These are phyloP conservation scores for Takakia lepidozioides DNA, from an alignment of 225 moss, liverwort and hornwort species.

Conservation along the genomic window DNA sequence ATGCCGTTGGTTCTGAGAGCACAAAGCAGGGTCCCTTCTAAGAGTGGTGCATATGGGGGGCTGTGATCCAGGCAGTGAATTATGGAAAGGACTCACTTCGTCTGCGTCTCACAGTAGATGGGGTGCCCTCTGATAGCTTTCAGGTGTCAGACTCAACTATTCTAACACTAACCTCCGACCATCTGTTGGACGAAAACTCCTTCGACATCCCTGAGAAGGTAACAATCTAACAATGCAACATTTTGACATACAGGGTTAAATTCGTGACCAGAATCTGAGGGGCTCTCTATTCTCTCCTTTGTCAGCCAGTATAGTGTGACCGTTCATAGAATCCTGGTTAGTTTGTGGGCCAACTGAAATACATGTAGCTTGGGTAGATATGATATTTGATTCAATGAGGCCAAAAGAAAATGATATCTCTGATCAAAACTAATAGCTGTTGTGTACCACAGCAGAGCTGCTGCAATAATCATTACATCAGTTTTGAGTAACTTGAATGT, in stretches of 20 bases:
- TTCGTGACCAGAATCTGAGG: neutral
- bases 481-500: too few relatives aligned
- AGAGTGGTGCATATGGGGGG: neutral
- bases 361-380: too few relatives aligned
- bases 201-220: slow-evolving; percentile 68
- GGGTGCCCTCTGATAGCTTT: slow-evolving; percentile 22
- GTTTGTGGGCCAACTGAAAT: too few relatives aligned
- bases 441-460: too few relatives aligned
- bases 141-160: slow-evolving; percentile 42
- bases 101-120: slow-evolving; percentile 39
- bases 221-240: neutral
- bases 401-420: too few relatives aligned
- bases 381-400: too few relatives aligned
- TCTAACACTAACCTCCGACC: slow-evolving; percentile 41
- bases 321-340: too few relatives aligned
- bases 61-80: slow-evolving; percentile 65
- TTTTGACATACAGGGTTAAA: neutral
- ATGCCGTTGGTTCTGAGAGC: neutral
- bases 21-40: neutral
- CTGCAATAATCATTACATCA: too few relatives aligned
- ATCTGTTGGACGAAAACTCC: slow-evolving; percentile 72
- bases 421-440: too few relatives aligned
- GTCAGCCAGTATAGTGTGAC: neutral
- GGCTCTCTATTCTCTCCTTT: neutral
- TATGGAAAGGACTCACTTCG: slow-evolving; percentile 34